Base-by-base conservation (phyloP, 768 basidiomycete species). In the Boletus tomentosulus region DNA sequence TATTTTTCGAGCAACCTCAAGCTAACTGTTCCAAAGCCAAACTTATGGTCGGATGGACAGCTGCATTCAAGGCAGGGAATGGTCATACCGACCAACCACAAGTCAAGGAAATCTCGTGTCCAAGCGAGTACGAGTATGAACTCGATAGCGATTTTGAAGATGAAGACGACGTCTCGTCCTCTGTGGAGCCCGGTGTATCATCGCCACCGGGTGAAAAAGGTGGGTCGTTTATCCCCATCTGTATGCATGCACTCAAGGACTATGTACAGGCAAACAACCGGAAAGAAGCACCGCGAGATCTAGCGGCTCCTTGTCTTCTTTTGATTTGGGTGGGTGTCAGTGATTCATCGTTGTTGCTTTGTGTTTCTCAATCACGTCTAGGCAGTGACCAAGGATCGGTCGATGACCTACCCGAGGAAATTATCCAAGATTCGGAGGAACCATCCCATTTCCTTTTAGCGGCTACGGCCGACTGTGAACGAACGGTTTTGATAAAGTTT, bases 121-220 rank as follows among this genome's bases (percentile, higher is more conserved):
- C 57, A 5, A 24, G 43, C 0, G 55, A 42, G 30, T 55, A 63
- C 28, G 56, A 67, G 8, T 58, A 65, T 31, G 57, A 59, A 5
- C 55, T 51, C 41, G 68, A 67, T 38, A 67, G 68, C 16, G 63
- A 70, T 47, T 58, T 48, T 6, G 63, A 66, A 24, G 61, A 69
- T 24, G 65, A 65, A 15, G 58, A 57, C 11, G n/a, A n/a, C n/a
- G n/a, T n/a, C n/a, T 13, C 28, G 8, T 22, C 9, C 10, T 5
- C 33, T 30, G 16, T 46, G 11, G 47, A 42, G 24, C 37, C 15
- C 12, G 13, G n/a, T 42, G 16, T 22, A 30, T 33, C 31, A 30
- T n/a, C 35, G n/a, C 22, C 12, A n/a, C n/a, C 12, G 15, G 12
- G 1, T 35, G 43, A 50, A 34, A 12, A 9, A 24, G 64, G 61